Conservation (phyloP, 352 stramenopile species). For the Pythium volutum region DNA sequence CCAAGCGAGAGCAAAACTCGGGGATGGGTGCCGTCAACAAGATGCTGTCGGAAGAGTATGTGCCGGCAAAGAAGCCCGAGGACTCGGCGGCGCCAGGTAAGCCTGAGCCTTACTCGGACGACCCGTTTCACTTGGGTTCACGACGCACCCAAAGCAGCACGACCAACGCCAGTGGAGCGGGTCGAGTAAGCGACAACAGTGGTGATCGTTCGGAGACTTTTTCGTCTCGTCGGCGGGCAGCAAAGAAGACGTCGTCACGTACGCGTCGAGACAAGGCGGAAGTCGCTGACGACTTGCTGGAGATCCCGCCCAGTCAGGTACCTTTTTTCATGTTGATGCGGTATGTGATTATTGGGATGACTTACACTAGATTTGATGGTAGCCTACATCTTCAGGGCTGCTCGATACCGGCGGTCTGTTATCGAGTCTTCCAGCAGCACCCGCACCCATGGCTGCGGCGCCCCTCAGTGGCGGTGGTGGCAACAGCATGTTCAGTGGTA, state of each 20-base stretch:
- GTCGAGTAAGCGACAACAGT: conserved; percentile 26
- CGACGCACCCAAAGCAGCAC: conserved; percentile 44
- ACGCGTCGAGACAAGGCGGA: conserved; percentile 56
- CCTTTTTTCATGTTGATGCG: neutral
- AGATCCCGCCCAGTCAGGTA: conserved; percentile 34
- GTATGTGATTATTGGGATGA: neutral
- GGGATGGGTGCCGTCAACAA: conserved; percentile 73
- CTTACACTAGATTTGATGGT: neutral
- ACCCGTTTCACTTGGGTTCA: conserved; percentile 70
- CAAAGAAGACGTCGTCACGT: conserved; percentile 60
- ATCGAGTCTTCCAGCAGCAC: conserved; percentile 39
- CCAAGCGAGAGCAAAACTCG: conserved; percentile 56
- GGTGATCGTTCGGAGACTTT: conserved; percentile 63
- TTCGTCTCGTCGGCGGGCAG: conserved; percentile 59
- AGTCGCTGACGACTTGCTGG: conserved; percentile 53
- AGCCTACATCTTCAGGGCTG: conserved; percentile 34
- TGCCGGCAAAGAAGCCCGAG: conserved; percentile 43
- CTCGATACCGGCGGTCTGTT: conserved; percentile 47
- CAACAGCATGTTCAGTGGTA: conserved; percentile 61
- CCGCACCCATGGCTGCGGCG: conserved; percentile 23
- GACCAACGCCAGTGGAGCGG: conserved; percentile 11
- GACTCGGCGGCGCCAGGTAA: conserved; percentile 28
- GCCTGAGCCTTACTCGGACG: conserved; percentile 72
- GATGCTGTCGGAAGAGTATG: conserved; percentile 77
- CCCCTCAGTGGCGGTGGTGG: conserved; percentile 7